A percentile compares a stretch with the other conserved stretches of the same genome.
phyloP scores from a whole-genome alignment of 164 flowering plant species.

The Nymphaea colorata region DNA sequence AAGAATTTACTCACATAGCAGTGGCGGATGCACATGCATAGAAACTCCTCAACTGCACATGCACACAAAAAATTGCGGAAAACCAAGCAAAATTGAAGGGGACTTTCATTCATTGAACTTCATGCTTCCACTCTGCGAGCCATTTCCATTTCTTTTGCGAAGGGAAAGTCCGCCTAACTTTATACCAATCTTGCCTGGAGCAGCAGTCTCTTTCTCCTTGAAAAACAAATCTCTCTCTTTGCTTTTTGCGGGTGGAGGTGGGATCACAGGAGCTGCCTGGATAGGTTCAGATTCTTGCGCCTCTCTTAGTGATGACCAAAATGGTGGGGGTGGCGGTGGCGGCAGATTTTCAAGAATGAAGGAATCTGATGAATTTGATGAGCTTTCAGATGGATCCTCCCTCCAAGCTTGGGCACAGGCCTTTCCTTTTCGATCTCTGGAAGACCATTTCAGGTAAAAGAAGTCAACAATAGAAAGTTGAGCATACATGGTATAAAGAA shows the following conservation, averaged over 20 bases:
- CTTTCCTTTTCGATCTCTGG: constrained; percentile 86
- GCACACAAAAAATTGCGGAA: background rate
- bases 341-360: background rate
- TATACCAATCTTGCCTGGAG: constrained; percentile 35
- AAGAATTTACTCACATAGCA: background rate
- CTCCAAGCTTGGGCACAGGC: constrained; percentile 58
- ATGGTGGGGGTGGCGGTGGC: background rate
- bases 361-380: constrained; percentile 32
- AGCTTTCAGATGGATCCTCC: constrained; percentile 30
- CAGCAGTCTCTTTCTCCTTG: constrained; percentile 55
- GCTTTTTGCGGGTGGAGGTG: constrained; percentile 92
- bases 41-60: background rate
- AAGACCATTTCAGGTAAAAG: background rate
- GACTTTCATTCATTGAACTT: constrained; percentile 46
- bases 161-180: constrained; percentile 45
- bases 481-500: background rate
- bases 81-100: background rate
- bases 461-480: no score
- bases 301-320: background rate
- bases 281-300: background rate
- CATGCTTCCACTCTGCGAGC: constrained; percentile 59
- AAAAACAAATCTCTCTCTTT: constrained; percentile 78
- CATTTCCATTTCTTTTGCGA: constrained; percentile 63
- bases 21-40: background rate
- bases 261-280: constrained; percentile 31